Conservation (phyloP, 2,329 filamentous ascomycete species). For the Bertia moriformis region DNA sequence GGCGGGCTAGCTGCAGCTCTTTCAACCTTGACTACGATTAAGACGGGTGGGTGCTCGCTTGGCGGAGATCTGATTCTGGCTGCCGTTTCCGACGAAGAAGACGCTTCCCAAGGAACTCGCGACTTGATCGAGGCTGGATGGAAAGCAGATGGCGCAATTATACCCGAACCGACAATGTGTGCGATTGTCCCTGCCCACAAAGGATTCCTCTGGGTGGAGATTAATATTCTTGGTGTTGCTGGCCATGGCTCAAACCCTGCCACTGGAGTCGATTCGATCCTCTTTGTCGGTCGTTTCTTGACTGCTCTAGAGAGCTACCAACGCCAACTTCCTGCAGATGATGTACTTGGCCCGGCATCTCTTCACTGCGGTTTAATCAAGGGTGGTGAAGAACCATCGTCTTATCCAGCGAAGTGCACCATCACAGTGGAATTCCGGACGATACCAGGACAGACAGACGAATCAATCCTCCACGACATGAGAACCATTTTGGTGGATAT, state of each 20-base stretch:
- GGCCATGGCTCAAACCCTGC: constrained; percentile 25
- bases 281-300: constrained; percentile 28
- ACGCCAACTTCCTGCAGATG: constrained; percentile 14
- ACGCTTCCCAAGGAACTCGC: constrained; percentile 31
- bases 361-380: constrained; percentile 31
- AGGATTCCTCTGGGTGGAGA: constrained; percentile 30
- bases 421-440: constrained; percentile 32
- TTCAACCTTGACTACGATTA: constrained; percentile 21
- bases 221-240: constrained; percentile 23
- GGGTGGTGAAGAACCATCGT: constrained; percentile 34
- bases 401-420: constrained; percentile 31
- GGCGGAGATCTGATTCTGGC: constrained; percentile 34
- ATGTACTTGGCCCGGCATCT: constrained; percentile 20
- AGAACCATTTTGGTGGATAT: constrained; percentile 18
- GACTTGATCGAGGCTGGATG: constrained; percentile 33
- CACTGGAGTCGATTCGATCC: constrained; percentile 32
- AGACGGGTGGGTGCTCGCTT: constrained; percentile 12
- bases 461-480: constrained; percentile 21
- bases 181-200: constrained; percentile 29
- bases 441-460: constrained; percentile 23
- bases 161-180: constrained; percentile 29
- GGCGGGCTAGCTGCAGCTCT: constrained; percentile 30
- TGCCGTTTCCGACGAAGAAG: constrained; percentile 38
- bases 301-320: constrained; percentile 26
- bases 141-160: constrained; percentile 33